Percentiles rank a stretch among this genome's conserved stretches.
These are phyloP conservation scores for Ordospora colligata DNA, from an alignment of 371 early-diverging fungal species.

Conservation along the genomic window DNA sequence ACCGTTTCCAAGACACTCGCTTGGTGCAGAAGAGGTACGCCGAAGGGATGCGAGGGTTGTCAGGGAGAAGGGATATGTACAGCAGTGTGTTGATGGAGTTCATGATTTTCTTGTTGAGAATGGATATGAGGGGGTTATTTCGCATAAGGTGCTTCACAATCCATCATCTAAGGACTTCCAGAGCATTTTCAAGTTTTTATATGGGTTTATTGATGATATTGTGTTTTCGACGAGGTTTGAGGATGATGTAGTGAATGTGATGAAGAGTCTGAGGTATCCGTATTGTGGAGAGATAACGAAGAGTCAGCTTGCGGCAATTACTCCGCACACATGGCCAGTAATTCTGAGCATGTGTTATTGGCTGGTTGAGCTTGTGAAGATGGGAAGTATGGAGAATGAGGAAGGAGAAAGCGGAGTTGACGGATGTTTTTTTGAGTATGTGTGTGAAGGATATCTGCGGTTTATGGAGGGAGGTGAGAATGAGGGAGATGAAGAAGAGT, in stretches of 20 bases:
- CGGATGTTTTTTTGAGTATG: conserved; percentile 54
- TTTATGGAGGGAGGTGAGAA: conserved; percentile 59
- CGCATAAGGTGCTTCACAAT: conserved; percentile 64
- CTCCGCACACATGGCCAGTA: conserved; percentile 75
- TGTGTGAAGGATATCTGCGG: conserved; percentile 57
- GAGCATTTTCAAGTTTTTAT: conserved; percentile 75
- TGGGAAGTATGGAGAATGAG: neutral
- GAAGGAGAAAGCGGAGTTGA: conserved; percentile 12
- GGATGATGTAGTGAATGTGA: conserved; percentile 69
- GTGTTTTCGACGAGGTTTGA: conserved; percentile 68
- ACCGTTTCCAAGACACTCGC: conserved; percentile 8
- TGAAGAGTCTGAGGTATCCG: conserved; percentile 76
- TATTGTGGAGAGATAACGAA: conserved; percentile 74
- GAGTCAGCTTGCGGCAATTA: conserved; percentile 69
- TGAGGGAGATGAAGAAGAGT: conserved; percentile 20
- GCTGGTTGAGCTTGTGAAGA: conserved; percentile 71
- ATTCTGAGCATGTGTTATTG: conserved; percentile 74
- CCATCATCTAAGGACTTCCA: conserved; percentile 77
- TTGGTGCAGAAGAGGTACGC: conserved; percentile 32
- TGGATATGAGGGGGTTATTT: conserved; percentile 67
- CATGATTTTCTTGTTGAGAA: conserved; percentile 67
- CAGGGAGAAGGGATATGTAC: conserved; percentile 66
- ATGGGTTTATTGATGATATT: conserved; percentile 68
- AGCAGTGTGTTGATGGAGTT: conserved; percentile 64
- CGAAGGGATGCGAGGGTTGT: conserved; percentile 57